Percentiles rank a stretch among this genome's conserved stretches.
Evolutionary conservation across 1,284 basidiomycete genomes (phyloP).

Genomic region (Vanrija humicola): DNA sequence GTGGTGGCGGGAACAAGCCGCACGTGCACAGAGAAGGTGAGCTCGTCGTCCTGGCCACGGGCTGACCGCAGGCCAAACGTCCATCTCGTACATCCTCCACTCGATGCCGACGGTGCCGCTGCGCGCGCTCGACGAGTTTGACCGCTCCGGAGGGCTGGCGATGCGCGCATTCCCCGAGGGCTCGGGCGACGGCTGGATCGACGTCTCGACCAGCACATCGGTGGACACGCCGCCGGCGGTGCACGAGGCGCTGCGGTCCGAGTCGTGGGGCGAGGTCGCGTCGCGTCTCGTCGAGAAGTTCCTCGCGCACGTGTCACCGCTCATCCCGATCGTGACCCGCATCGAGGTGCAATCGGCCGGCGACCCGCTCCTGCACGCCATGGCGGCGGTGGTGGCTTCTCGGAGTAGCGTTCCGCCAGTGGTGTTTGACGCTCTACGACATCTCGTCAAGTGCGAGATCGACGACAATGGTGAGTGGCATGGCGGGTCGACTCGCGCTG

Average conservation of each 20-base stretch:
- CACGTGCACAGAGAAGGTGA: conserved; percentile 22
- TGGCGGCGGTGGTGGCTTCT: conserved; percentile 27
- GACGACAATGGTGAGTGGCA: conserved; percentile 16
- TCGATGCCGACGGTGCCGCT: conserved; percentile 29
- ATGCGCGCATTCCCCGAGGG: conserved; percentile 14
- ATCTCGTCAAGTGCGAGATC: conserved; percentile 17
- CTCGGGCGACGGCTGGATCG: conserved; percentile 21
- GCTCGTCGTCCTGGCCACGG: background rate
- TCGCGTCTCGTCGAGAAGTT: conserved; percentile 23
- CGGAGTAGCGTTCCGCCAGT: conserved; percentile 21
- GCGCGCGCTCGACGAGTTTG: conserved; percentile 15
- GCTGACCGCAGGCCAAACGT: conserved; percentile 18
- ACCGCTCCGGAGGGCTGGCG: conserved; percentile 6
- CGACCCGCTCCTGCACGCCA: conserved; percentile 16
- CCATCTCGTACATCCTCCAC: conserved; percentile 29
- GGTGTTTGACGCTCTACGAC: conserved; percentile 26
- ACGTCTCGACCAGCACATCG: background rate
- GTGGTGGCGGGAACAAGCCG: background rate
- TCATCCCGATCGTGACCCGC: conserved; percentile 23
- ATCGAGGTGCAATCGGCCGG: conserved; percentile 18
- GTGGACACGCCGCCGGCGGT: conserved; percentile 1
- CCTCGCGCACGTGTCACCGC: conserved; percentile 16
- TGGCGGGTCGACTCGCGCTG: background rate
- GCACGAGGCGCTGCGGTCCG: conserved; percentile 14
- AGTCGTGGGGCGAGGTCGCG: conserved; percentile 24